phyloP scores from a whole-genome alignment of 805 yeast genomes.

The Candida yuanshanica region DNA sequence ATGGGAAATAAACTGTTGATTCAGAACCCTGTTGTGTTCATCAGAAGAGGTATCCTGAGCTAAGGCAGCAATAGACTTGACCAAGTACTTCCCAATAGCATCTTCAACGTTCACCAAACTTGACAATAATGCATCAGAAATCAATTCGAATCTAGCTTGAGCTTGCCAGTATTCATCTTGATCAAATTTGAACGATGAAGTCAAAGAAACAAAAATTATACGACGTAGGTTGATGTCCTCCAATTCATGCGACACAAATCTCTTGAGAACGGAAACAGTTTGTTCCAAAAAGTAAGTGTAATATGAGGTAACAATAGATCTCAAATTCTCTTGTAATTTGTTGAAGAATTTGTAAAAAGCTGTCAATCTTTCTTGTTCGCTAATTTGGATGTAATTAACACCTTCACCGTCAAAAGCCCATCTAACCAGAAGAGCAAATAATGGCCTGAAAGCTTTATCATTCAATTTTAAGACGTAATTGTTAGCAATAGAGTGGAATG shows the following conservation, averaged over 20 bases:
- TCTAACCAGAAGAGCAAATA: slow-evolving; percentile 76
- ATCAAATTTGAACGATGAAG: slow-evolving; percentile 80
- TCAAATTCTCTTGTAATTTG: slow-evolving; percentile 75
- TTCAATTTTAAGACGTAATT: slow-evolving; percentile 82
- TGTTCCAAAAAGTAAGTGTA: slow-evolving; percentile 81
- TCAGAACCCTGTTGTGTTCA: slow-evolving; percentile 70
- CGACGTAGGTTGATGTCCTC: slow-evolving; percentile 59
- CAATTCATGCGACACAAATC: slow-evolving; percentile 39
- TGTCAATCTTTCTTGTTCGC: slow-evolving; percentile 51
- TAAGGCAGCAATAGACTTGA: slow-evolving; percentile 71
- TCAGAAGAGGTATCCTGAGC: slow-evolving; percentile 66
- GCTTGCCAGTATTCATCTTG: slow-evolving; percentile 95
- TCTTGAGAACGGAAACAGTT: slow-evolving; percentile 49
- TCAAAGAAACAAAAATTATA: slow-evolving; percentile 63
- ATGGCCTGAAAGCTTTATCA: slow-evolving; percentile 89
- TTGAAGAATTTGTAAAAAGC: slow-evolving; percentile 85
- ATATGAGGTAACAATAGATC: slow-evolving; percentile 83
- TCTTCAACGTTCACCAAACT: slow-evolving; percentile 70
- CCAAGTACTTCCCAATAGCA: slow-evolving; percentile 71
- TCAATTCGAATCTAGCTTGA: slow-evolving; percentile 72
- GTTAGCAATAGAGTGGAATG: slow-evolving; percentile 68
- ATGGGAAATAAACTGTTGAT: slow-evolving; percentile 55
- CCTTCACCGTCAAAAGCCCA: slow-evolving; percentile 93
- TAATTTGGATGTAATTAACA: slow-evolving; percentile 36
- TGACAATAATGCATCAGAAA: slow-evolving; percentile 53